Evolutionary conservation across 1,284 basidiomycete genomes (phyloP), one percentile per base, ranked within the genome.

Genomic region (Takashimella tepidaria): DNA sequence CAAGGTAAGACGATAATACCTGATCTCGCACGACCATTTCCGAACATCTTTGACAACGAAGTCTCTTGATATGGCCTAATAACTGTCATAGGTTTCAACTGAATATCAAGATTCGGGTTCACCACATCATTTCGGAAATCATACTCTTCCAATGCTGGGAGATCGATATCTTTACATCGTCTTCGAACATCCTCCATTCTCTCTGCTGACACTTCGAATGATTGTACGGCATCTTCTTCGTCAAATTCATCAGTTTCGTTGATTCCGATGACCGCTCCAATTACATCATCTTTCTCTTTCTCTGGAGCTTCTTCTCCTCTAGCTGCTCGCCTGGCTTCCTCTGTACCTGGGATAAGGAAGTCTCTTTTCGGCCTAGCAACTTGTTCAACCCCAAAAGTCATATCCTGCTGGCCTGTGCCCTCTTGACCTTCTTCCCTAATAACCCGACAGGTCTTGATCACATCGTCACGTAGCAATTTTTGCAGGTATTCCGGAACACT

Each of bases 1-100:
- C 96, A 99, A 41, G 96, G 96, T 26, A 99, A 79, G 3, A 99
- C 96, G 60, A 99, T 98, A 65, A 99, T 98, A 3, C 96, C 96
- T 47, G 93, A 98, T 54, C 93, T 84, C 45, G 93, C 93, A 69
- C 93, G 92, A 48, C 92, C 93, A 73, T 98, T 97, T 54, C 93
- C 93, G 73, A 97, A 97, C 93, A 98, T 97, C 77, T 98, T 98
- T 61, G 90, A 92, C 47, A 97, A 77, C 70, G 88, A 92, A 45
- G 93, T 97, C 76, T 97, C 93, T 75, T 98, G 93, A 75, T 98
- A 98, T 11, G 93, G 90, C 54, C 93, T 83, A 69, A 98, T 96
- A 60, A 92, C 87, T 0, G 93, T 97, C 48, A 91, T 88, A 2
- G 93, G 93, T 72, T 97, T 97, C 52, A 97, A 82, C 76, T 97